Conservation (phyloP, 305 asterid genomes). For the Euphrasia arctica region DNA sequence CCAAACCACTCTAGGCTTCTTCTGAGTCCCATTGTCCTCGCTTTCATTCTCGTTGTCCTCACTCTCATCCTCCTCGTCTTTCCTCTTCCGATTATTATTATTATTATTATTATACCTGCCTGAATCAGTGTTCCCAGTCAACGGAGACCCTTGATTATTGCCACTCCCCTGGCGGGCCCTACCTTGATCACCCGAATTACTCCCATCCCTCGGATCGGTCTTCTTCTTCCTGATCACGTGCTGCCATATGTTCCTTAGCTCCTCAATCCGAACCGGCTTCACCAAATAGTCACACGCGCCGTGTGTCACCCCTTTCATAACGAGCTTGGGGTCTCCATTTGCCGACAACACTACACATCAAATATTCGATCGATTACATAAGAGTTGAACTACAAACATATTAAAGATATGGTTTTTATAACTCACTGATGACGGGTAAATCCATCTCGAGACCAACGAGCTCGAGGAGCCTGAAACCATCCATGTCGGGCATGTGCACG, state of each 20-base stretch:
- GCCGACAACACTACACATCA: conserved; percentile 64
- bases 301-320: conserved; percentile 72
- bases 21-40: conserved; percentile 66
- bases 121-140: conserved; percentile 44
- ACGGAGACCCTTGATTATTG: conserved; percentile 42
- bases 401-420: not conserved
- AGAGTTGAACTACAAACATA: too few relatives aligned
- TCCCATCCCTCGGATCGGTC: conserved; percentile 32
- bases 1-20: conserved; percentile 91
- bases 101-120: conserved; percentile 34
- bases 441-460: conserved; percentile 92
- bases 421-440: conserved; percentile 87
- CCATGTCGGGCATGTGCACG: conserved; percentile 98
- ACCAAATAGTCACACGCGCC: conserved; percentile 89
- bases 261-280: conserved; percentile 75
- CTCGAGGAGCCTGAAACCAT: conserved; percentile 89
- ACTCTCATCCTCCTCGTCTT: conserved; percentile 66
- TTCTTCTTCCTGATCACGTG: conserved; percentile 67
- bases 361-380: too few relatives aligned
- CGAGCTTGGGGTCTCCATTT: conserved; percentile 64
- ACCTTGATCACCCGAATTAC: conserved; percentile 32
- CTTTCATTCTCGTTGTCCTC: conserved; percentile 53
- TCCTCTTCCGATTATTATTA: conserved; percentile 43
- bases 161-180: conserved; percentile 25
- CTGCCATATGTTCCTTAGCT: conserved; percentile 80